Base-by-base conservation (phyloP, 257 asterid genomes). In the Gynochthodes officinalis region DNA sequence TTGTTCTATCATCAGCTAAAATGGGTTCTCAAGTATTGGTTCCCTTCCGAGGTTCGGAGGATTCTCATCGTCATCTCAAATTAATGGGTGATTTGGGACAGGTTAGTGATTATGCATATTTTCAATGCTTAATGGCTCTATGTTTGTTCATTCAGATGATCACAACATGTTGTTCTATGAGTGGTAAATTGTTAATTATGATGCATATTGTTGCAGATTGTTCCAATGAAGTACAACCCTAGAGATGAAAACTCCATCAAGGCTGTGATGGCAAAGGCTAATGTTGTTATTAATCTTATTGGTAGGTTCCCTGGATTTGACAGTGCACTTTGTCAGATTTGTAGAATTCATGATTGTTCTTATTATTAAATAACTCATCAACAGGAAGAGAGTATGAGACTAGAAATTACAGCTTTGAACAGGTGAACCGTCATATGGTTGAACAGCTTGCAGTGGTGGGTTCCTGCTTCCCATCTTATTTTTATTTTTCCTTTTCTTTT, bases 81-180 rank as follows among this genome's bases (percentile, higher is more conserved):
- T 75, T 95, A 83, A 90, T 92, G 99, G 99, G 98, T 71, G 99
- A 95, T 80, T 81, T 95, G 93, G 98, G 99, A 57, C 99, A 95
- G 94, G 99, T 90, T n/a, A 74, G 61, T 49, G 68, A 62, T 78
- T 78, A 40, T 64, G 19, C 35, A 21, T 19, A 54, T 53, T 50
- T 25, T 30, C 28, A 68, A 63, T 75, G 66, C 21, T 35, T 52
- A 1, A 27, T 19, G 16, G 49, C 8, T 60, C 48, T 33, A 48
- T 65, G 59, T 8, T 33, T 27, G 23, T 57, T 32, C 11, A n/a
- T 32, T 35, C 3, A 44, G 43, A 33, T 55, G 59, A 46, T 77
- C 35, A 46, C 53, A n/a, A 7, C 33, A 7, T 16, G 33, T 35
- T 40, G 49, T 33, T 27, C 11, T 73, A 16, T 25, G 44, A 66